Evolutionary conservation across 2,329 filamentous ascomycete species (phyloP).

Genomic region (Dothistroma pini): DNA sequence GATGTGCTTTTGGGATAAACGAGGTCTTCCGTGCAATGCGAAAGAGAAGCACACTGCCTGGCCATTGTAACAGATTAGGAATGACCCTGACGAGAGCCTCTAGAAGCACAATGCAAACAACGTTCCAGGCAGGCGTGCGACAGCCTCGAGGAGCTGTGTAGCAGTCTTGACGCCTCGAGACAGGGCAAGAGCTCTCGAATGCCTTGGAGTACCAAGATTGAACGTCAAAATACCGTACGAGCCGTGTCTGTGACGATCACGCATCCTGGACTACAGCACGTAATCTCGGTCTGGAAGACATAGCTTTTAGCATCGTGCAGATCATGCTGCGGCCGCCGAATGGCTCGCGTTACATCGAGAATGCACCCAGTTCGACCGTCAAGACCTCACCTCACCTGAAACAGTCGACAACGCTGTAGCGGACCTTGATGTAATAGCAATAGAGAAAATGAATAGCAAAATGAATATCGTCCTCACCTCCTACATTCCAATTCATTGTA

Average conservation of each 20-base stretch:
- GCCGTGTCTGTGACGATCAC: not conserved
- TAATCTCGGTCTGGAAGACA: not conserved
- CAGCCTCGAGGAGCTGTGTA: not conserved
- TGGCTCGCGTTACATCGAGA: not conserved
- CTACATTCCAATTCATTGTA: slow-evolving; percentile 6
- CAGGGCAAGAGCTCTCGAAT: not conserved
- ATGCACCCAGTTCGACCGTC: not conserved
- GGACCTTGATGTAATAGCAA: slow-evolving; percentile 7
- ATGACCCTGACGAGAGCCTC: no score
- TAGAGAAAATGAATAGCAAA: slow-evolving; percentile 23
- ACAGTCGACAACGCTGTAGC: not conserved
- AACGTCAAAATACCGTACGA: not conserved
- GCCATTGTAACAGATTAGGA: not conserved
- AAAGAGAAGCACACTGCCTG: no score
- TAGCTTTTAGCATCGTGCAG: not conserved
- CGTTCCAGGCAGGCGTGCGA: not conserved
- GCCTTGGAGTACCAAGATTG: not conserved
- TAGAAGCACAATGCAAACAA: not conserved
- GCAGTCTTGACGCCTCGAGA: not conserved
- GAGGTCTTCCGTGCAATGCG: no score
- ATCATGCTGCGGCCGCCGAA: not conserved
- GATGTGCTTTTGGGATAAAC: no score
- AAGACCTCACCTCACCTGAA: not conserved
- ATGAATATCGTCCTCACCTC: not conserved
- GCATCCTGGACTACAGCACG: no score